phyloP scores from a whole-genome alignment of 192 early-diverging fungal species.

The Coemansia sp. region DNA sequence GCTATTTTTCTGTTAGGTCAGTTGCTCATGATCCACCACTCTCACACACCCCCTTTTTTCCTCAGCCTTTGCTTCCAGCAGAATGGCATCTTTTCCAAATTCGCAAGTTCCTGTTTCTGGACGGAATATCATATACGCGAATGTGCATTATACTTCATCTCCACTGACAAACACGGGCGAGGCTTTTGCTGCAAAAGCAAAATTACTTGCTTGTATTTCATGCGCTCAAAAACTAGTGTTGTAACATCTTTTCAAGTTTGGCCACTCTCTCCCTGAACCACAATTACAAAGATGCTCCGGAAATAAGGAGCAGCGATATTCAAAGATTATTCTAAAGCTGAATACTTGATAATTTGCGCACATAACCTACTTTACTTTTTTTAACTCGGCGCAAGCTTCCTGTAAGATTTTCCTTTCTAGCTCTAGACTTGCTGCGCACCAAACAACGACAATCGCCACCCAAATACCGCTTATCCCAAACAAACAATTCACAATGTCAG shows the following conservation, averaged over 20 bases:
- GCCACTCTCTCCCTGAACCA: not conserved
- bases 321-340: not conserved
- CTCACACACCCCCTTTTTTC: not conserved
- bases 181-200: too few species aligned
- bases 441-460: too few species aligned
- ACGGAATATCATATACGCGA: not conserved
- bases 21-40: not conserved
- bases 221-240: not conserved
- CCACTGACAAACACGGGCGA: too few species aligned
- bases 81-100: not conserved
- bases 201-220: too few species aligned
- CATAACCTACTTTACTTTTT: not conserved
- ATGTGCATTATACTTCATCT: not conserved
- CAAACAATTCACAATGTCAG: too few species aligned
- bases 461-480: too few species aligned
- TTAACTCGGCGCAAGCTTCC: not conserved
- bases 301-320: too few species aligned
- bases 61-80: not conserved
- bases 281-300: not conserved
- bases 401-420: not conserved
- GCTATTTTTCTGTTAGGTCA: slow-evolving; percentile 7
- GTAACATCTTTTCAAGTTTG: not conserved
- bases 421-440: too few species aligned
- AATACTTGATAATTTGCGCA: not conserved
- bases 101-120: not conserved